phyloP scores from a whole-genome alignment of 371 early-diverging fungal species.

The Catenaria anguillulae region DNA sequence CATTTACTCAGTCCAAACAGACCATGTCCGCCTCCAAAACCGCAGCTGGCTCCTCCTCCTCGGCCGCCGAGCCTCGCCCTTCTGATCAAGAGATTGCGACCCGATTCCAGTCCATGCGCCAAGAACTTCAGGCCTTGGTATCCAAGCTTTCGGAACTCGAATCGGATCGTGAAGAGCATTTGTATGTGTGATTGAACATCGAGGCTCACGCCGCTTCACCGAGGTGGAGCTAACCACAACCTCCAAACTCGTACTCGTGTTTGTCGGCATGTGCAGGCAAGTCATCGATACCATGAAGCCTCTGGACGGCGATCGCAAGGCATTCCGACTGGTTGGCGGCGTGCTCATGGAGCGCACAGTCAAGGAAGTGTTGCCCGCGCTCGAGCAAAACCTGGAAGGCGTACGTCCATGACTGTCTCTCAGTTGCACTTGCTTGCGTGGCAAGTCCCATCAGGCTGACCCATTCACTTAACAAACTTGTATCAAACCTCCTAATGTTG shows the following conservation, averaged over 20 bases:
- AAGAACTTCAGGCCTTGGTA: constrained; percentile 68
- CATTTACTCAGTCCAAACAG: too few relatives aligned
- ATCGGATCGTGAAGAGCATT: constrained; percentile 85
- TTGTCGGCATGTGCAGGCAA: constrained; percentile 36
- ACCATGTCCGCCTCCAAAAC: too few relatives aligned
- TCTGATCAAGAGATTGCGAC: constrained; percentile 48
- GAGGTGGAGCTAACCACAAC: not conserved
- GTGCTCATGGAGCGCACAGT: constrained; percentile 86
- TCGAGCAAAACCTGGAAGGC: constrained; percentile 72
- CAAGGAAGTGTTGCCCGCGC: constrained; percentile 75
- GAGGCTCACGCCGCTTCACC: not conserved
- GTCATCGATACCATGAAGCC: constrained; percentile 84
- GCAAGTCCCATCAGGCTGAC: too few relatives aligned
- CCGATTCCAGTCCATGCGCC: constrained; percentile 65
- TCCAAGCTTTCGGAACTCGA: constrained; percentile 89
- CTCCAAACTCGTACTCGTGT: not conserved
- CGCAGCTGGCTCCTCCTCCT: too few relatives aligned
- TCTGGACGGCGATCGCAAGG: constrained; percentile 66
- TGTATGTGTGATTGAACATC: constrained; percentile 28
- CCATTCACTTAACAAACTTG: constrained; percentile 2
- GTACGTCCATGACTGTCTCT: constrained; percentile 38
- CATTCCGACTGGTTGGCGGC: constrained; percentile 83
- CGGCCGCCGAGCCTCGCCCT: constrained; percentile 11
- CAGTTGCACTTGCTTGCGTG: too few relatives aligned
- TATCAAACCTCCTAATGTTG: not conserved